Evolutionary conservation across 352 stramenopile genomes (phyloP).

Genomic region (Blastocystis sp.): DNA sequence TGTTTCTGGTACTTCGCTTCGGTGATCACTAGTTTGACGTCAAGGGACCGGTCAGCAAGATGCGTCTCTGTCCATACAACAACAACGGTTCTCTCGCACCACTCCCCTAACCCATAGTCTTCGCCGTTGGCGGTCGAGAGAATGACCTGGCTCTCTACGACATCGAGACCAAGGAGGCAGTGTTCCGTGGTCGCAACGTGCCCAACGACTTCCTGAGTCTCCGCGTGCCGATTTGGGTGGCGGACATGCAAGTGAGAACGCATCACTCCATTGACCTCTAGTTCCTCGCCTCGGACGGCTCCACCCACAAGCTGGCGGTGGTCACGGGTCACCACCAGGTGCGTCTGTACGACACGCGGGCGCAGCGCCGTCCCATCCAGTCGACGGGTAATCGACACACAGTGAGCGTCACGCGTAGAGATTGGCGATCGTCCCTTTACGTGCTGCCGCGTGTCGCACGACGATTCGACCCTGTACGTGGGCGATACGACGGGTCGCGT

Average conservation of each 20-base stretch:
- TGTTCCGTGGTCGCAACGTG: constrained; percentile 86
- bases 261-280: not conserved
- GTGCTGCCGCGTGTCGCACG: constrained; percentile 8
- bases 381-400: constrained; percentile 62
- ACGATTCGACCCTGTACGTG: constrained; percentile 80
- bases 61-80: constrained; percentile 61
- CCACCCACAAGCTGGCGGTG: constrained; percentile 80
- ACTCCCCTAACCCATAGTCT: constrained; percentile 32
- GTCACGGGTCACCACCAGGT: constrained; percentile 83
- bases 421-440: constrained; percentile 67
- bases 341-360: constrained; percentile 86
- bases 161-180: constrained; percentile 81
- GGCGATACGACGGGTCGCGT: constrained; percentile 87
- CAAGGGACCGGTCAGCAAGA: constrained; percentile 26
- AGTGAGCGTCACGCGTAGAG: not conserved
- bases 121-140: constrained; percentile 84
- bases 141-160: constrained; percentile 84
- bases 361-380: constrained; percentile 82
- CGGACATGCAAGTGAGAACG: constrained; percentile 78
- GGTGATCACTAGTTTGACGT: constrained; percentile 45
- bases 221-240: constrained; percentile 86
- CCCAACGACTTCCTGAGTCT: constrained; percentile 86
- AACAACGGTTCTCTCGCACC: not conserved
- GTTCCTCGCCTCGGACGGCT: constrained; percentile 77
- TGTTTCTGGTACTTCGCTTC: no score